These are phyloP conservation scores for Neonectria coccinea DNA, from an alignment of 2,329 filamentous ascomycete species.

Conservation along the genomic window DNA sequence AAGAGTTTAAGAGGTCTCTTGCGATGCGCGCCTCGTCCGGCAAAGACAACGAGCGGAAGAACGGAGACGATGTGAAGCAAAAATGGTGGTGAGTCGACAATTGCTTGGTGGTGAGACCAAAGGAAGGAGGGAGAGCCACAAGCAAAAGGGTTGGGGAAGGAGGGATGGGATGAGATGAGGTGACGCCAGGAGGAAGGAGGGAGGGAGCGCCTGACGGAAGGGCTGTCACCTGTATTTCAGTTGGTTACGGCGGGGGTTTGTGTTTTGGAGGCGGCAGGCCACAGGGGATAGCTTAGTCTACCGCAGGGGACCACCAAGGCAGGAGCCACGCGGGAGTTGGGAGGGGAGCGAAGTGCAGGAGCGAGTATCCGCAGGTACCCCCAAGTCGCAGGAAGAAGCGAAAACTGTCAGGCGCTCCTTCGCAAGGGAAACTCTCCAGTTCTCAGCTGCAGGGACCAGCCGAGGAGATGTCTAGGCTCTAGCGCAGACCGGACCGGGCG, in stretches of 20 bases:
- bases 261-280: slow-evolving; percentile 5
- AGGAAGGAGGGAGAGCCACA: slow-evolving; percentile 23
- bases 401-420: slow-evolving; percentile 37
- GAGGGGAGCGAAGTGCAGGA: neutral
- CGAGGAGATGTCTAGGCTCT: neutral
- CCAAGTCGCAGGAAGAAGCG: slow-evolving; percentile 22
- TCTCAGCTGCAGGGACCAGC: slow-evolving; percentile 45
- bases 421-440: slow-evolving; percentile 15
- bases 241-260: slow-evolving; percentile 39
- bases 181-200: slow-evolving; percentile 22
- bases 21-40: neutral
- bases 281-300: neutral
- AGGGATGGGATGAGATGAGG: slow-evolving; percentile 28
- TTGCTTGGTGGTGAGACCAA: slow-evolving; percentile 23
- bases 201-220: slow-evolving; percentile 20
- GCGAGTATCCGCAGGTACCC: slow-evolving; percentile 3
- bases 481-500: slow-evolving; percentile 40
- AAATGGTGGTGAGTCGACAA: slow-evolving; percentile 12
- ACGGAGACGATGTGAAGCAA: neutral
- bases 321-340: neutral
- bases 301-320: slow-evolving; percentile 5
- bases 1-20: neutral
- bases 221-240: slow-evolving; percentile 25
- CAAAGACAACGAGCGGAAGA: neutral
- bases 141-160: slow-evolving; percentile 37